Evolutionary conservation across 805 yeast genomes (phyloP).

Genomic region (Kluyveromyces aestuarii): DNA sequence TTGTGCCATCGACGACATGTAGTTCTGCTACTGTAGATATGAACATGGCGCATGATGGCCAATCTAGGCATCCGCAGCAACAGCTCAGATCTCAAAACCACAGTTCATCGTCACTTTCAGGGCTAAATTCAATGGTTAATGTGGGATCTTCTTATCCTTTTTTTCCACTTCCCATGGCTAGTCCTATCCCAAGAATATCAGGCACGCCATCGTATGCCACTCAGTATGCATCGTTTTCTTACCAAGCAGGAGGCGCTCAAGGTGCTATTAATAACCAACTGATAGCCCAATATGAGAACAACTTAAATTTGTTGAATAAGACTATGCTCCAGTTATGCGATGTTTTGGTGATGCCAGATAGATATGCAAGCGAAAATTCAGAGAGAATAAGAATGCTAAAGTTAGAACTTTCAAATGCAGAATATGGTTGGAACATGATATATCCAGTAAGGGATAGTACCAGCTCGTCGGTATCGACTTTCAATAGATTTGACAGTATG

Average conservation of each 20-base stretch:
- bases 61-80: not conserved
- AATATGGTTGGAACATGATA: not conserved
- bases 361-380: not conserved
- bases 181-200: not conserved
- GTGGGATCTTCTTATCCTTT: not conserved
- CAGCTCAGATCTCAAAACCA: not conserved
- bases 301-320: not conserved
- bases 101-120: not conserved
- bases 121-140: not conserved
- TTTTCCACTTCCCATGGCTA: not conserved
- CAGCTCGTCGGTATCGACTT: conserved; percentile 1
- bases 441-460: not conserved
- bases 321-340: conserved; percentile 2
- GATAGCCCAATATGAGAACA: not conserved
- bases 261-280: not conserved
- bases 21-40: not conserved
- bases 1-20: not conserved
- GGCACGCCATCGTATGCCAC: not conserved
- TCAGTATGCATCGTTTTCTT: not conserved
- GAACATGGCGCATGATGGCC: not conserved
- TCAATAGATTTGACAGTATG: conserved; percentile 6
- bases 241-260: not conserved
- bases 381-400: not conserved
- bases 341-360: not conserved
- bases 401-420: not conserved